These are phyloP conservation scores for Cenchrus americanus DNA, from an alignment of 176 grass and related monocot species.

Conservation along the genomic window DNA sequence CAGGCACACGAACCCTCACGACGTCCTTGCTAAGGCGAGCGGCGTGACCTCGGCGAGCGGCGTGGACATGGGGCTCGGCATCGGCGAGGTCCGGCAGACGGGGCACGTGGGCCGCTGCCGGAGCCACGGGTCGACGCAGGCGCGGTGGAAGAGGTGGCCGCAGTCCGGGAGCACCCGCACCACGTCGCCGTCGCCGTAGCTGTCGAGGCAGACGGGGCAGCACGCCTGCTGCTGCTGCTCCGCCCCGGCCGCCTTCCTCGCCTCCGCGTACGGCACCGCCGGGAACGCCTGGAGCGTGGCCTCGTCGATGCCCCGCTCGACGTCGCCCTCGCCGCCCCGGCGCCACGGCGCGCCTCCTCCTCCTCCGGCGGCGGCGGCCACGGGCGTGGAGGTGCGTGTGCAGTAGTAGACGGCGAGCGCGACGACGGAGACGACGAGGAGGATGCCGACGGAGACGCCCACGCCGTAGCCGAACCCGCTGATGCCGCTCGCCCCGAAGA, in stretches of 20 bases:
- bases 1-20: neutral
- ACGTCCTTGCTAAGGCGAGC: slow-evolving; percentile 31
- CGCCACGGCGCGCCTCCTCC: neutral
- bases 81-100: slow-evolving; percentile 70
- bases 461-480: slow-evolving; percentile 68
- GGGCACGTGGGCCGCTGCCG: slow-evolving; percentile 69
- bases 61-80: slow-evolving; percentile 71
- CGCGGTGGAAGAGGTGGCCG: slow-evolving; percentile 71
- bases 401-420: slow-evolving; percentile 74
- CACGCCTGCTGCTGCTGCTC: slow-evolving; percentile 13
- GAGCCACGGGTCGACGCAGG: slow-evolving; percentile 75
- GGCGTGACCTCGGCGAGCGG: slow-evolving; percentile 75
- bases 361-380: neutral
- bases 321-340: neutral
- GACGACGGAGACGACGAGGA: slow-evolving; percentile 68
- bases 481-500: slow-evolving; percentile 53
- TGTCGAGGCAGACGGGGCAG: slow-evolving; percentile 67
- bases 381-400: slow-evolving; percentile 42
- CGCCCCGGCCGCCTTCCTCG: slow-evolving; percentile 2
- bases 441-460: slow-evolving; percentile 71
- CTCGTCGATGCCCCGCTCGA: slow-evolving; percentile 68
- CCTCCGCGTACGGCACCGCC: slow-evolving; percentile 50
- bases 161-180: slow-evolving; percentile 71
- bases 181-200: slow-evolving; percentile 58
- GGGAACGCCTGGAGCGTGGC: slow-evolving; percentile 66